phyloP scores from a whole-genome alignment of 805 yeast species.

The Ogataea ganodermae region DNA sequence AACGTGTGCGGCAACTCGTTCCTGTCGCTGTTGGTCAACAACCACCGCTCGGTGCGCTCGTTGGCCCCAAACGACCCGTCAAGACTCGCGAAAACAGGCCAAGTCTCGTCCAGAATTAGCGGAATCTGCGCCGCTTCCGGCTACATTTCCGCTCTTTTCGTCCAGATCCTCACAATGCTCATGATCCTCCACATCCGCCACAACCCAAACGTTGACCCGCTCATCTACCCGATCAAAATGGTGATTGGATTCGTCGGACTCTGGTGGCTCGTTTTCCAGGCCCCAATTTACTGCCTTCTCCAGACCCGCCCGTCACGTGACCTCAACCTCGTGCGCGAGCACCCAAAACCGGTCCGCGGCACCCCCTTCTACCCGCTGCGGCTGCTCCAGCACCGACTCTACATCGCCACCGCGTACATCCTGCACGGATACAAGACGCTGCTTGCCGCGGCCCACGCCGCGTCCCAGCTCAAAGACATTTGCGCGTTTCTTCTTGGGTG shows the following conservation, averaged over 20 bases:
- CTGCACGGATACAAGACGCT: constrained; percentile 66
- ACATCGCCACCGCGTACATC: constrained; percentile 37
- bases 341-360: constrained; percentile 10
- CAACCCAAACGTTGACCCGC: constrained; percentile 23
- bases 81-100: constrained; percentile 32
- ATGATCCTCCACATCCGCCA: constrained; percentile 33
- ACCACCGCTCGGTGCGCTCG: constrained; percentile 28
- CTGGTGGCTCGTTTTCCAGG: constrained; percentile 77
- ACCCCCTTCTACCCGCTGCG: constrained; percentile 13
- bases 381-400: constrained; percentile 15
- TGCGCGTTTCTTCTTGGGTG: constrained; percentile 68
- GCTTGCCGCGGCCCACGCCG: constrained; percentile 56
- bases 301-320: constrained; percentile 46
- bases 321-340: constrained; percentile 25
- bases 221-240: constrained; percentile 49
- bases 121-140: constrained; percentile 76
- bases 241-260: constrained; percentile 66
- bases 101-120: constrained; percentile 52
- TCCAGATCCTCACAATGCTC: constrained; percentile 60
- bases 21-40: constrained; percentile 59
- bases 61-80: constrained; percentile 6
- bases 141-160: constrained; percentile 65
- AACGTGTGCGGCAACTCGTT: constrained; percentile 79
- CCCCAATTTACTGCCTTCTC: constrained; percentile 56
- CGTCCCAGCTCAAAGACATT: constrained; percentile 62